Percentiles rank a stretch among this genome's conserved stretches.
Evolutionary conservation across 345 rosid species (phyloP).

Genomic region (Populus davidiana): DNA sequence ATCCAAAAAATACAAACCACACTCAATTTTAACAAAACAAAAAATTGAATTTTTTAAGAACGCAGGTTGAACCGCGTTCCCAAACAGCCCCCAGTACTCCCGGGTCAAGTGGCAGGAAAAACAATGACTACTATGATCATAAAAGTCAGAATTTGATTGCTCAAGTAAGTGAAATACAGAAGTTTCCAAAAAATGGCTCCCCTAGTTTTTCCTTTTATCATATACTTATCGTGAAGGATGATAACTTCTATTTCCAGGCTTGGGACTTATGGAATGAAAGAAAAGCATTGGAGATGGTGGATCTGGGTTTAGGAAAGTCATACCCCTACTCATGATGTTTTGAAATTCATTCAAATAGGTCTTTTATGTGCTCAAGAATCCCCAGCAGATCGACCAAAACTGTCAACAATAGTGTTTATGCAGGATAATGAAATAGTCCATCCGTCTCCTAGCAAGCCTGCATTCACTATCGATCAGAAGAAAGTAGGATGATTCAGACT

Average conservation of each 20-base stretch:
- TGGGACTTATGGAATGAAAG: slow-evolving; percentile 10
- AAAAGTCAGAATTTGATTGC: not conserved
- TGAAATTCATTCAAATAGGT: not conserved
- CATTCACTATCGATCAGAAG: not conserved
- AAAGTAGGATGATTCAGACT: not conserved
- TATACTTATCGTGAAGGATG: not conserved
- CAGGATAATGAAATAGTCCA: not conserved
- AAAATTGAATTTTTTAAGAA: no score
- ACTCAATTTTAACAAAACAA: no score
- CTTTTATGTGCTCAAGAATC: slow-evolving; percentile 6
- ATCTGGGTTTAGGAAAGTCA: not conserved
- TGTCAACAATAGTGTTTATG: slow-evolving; percentile 8
- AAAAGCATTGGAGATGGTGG: not conserved
- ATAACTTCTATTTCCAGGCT: not conserved
- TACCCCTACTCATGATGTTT: not conserved
- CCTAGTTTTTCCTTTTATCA: no score
- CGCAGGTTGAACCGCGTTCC: no score
- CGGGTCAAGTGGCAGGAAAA: not conserved
- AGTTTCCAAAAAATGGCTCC: no score
- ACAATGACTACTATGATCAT: not conserved
- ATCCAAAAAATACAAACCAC: no score
- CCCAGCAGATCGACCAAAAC: slow-evolving; percentile 3
- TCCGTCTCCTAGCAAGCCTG: not conserved
- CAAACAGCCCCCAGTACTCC: not conserved
- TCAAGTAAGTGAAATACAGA: not conserved